phyloP scores from a whole-genome alignment of 257 asterid genomes.

The Salvia splendens region DNA sequence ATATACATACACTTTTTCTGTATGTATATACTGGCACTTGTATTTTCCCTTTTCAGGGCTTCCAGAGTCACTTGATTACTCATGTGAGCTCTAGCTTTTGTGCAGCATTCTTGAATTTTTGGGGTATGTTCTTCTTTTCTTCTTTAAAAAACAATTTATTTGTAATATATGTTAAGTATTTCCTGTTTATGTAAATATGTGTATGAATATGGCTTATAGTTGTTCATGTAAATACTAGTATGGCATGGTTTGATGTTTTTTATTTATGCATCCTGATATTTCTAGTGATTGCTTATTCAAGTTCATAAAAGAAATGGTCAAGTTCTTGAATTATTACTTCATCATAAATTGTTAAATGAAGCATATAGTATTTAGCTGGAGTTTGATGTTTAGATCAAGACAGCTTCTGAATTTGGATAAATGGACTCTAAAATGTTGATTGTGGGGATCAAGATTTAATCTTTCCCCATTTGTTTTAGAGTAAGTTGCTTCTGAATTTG shows the following conservation, averaged over 20 bases:
- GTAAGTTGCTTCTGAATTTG: neutral
- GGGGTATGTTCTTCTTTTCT: neutral
- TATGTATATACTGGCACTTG: neutral
- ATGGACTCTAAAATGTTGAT: too few relatives aligned
- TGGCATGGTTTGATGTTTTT: neutral
- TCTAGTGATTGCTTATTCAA: neutral
- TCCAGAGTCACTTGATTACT: neutral
- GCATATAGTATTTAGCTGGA: constrained; percentile 3
- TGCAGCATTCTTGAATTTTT: constrained; percentile 9
- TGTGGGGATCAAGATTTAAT: neutral
- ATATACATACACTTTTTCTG: neutral
- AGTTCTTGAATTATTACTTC: neutral
- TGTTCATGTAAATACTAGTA: neutral
- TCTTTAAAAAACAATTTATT: too few relatives aligned
- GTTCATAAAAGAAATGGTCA: neutral
- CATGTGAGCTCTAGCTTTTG: constrained; percentile 18
- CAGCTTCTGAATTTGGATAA: too few relatives aligned
- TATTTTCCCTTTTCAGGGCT: constrained; percentile 4
- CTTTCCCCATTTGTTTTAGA: neutral
- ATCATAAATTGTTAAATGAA: neutral
- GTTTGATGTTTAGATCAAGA: constrained; percentile 1
- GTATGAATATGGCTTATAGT: neutral
- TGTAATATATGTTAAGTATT: neutral
- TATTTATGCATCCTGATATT: neutral
- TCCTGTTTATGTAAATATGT: neutral